Evolutionary conservation across 352 stramenopile genomes (phyloP), one percentile per base, ranked within the genome.

Genomic region (Pythium scleroteichum): DNA sequence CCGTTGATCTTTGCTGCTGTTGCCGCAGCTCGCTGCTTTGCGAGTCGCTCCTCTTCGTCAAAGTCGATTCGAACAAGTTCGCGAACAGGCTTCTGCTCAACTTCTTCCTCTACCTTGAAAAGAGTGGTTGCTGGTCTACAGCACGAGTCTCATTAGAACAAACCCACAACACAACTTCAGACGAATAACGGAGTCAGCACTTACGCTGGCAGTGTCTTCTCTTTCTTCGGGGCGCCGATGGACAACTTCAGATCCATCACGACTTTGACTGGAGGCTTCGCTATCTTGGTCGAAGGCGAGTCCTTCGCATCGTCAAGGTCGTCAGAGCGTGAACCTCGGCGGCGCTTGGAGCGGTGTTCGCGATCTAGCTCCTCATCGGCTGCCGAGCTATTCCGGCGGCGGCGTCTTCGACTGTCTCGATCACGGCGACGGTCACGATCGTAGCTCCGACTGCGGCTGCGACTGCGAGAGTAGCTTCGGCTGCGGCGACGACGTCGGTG

Each of bases 21-120:
- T 14, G 63, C 64, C 5, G 64, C 71, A 13, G 73, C 64, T 20
- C 65, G 63, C 44, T 79, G 57, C 41, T 73, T 59, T 1, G 62
- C 74, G 17, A 66, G 56, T 16, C 66, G 62, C 41, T 82, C 76
- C 38, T 81, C 76, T 20, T 82, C 76, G 13, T 72, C 75, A 54
- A 82, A 85, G 52, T 85, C 76, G 38, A 85, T 69, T 17, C 66
- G 72, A 1, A 85, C 61, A 48, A 82, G 66, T n/a, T 68, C 69
- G 0, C 76, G 76, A 35, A 70, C 38, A 2, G 76, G 76, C 47
- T 85, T 85, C 17, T 32, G 50, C 32, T 73, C 69, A 4, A 68
- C 64, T 22, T 70, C 63, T 14, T 85, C 76, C 48, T 85, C 71
- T 2, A 77, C 42, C 0, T 53, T 62, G 38, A 85, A 85, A 41